phyloP scores from a whole-genome alignment of 257 asterid species.

The Solanum bulbocastanum region DNA sequence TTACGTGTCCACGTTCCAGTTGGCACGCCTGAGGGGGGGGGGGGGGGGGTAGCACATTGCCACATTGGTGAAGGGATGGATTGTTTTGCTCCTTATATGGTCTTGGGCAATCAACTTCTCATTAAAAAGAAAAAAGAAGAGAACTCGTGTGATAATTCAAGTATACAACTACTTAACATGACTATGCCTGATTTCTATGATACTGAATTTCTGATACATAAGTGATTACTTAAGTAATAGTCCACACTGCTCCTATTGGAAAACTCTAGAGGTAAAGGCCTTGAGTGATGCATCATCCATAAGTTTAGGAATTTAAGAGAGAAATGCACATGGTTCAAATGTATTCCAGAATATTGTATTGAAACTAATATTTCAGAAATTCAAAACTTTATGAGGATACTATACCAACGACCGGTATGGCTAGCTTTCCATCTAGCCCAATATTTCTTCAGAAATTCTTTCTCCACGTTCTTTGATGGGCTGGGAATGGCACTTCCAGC shows the following conservation, averaged over 20 bases:
- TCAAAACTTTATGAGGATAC: neutral
- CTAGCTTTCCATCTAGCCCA: constrained; percentile 94
- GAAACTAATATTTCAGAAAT: neutral
- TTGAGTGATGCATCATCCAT: neutral
- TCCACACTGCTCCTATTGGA: neutral
- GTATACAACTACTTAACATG: neutral
- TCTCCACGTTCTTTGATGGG: constrained; percentile 87
- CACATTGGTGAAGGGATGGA: neutral
- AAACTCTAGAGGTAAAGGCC: neutral
- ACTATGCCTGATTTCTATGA: neutral
- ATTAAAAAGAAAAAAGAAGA: neutral
- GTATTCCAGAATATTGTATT: neutral
- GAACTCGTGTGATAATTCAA: neutral
- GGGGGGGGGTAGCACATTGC: neutral
- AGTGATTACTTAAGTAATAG: neutral
- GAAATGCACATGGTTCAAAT: neutral
- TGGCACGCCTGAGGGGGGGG: neutral
- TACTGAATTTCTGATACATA: neutral
- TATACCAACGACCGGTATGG: constrained; percentile 91
- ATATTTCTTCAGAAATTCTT: constrained; percentile 73
- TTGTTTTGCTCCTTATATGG: neutral
- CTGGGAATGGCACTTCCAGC: constrained; percentile 89
- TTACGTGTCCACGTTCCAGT: neutral
- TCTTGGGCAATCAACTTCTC: neutral
- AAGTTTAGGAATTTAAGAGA: neutral